phyloP scores from a whole-genome alignment of 202 grass and related monocot species.

The Schoenoplectus triqueter region DNA sequence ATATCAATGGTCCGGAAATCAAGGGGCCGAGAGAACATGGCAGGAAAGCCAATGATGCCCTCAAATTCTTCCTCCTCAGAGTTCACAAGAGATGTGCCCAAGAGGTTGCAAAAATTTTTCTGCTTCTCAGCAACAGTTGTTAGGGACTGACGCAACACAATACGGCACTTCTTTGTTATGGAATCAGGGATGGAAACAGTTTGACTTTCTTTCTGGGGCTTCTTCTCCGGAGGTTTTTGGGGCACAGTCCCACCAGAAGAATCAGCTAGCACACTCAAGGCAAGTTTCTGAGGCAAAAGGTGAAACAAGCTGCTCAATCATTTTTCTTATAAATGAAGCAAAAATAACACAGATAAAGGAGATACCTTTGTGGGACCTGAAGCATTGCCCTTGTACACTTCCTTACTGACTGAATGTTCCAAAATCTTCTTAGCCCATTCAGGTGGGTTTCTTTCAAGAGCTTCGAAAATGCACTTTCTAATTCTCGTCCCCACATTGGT shows the following conservation, averaged over 20 bases:
- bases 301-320: constrained; percentile 15
- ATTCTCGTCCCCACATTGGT: constrained; percentile 99
- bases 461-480: constrained; percentile 90
- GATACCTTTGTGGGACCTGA: constrained; percentile 96
- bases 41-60: constrained; percentile 96
- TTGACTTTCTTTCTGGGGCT: constrained; percentile 32
- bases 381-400: constrained; percentile 97
- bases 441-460: constrained; percentile 79
- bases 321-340: not conserved
- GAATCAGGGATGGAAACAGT: constrained; percentile 73
- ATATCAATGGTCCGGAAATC: constrained; percentile 98
- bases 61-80: constrained; percentile 94
- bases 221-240: constrained; percentile 38
- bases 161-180: constrained; percentile 82
- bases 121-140: constrained; percentile 76
- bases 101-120: constrained; percentile 79
- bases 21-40: constrained; percentile 91
- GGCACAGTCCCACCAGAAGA: constrained; percentile 53
- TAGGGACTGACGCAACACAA: constrained; percentile 68
- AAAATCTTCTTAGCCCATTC: constrained; percentile 94
- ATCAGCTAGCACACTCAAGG: constrained; percentile 75
- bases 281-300: constrained; percentile 71
- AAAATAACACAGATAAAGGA: not conserved
- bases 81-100: constrained; percentile 85
- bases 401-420: constrained; percentile 97